Base-by-base conservation (phyloP, 306 rosid genomes). In the Myrica gale region DNA sequence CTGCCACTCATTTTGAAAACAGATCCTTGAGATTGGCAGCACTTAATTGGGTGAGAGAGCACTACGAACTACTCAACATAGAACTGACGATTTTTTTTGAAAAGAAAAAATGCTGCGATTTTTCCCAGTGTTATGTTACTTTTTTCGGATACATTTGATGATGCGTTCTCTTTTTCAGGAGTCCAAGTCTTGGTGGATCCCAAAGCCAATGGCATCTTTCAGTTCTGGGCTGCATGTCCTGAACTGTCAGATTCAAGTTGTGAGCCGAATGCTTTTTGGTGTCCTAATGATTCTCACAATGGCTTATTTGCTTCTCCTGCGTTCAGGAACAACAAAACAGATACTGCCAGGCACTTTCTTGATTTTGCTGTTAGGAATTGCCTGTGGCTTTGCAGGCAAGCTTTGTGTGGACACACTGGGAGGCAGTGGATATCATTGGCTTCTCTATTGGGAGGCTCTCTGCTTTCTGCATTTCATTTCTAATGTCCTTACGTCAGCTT, bases 351-450 rank as follows among this genome's bases (percentile, higher is more conserved):
- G 90, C 60, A 95, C 99, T 53, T 83, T 87, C 79, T 80, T 92
- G 43, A 62, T 90, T 79, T 76, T 95, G 87, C 82, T 92, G 74
- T 73, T 95, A 19, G 97, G 96, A 63, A 43, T 84, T 48, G 82
- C 47, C 58, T 95, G 97, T 55, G 97, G 99, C 81, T 80, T 73
- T 26, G 87, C 86, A 0, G 99, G 97, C 74, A 95, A 88, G 88
- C 70, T 89, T 41, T 95, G 97, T 78, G 82, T 92, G 8, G 96
- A 89, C 74, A 87, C 97, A 54, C 58, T 92, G 75, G 99, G 99
- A 77, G 99, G 99, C 69, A 92, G 78, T 50, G 97, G 99, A 54
- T 79, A 74, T 55, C 72, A 74, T 55, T 95, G 99, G 99, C 90
- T 92, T 51, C 6, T 89, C 19, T 87, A 79, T 61, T 92, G 98